These are phyloP conservation scores for Acanthamoeba sp. DNA, from an alignment of 208 protist species.

Conservation along the genomic window DNA sequence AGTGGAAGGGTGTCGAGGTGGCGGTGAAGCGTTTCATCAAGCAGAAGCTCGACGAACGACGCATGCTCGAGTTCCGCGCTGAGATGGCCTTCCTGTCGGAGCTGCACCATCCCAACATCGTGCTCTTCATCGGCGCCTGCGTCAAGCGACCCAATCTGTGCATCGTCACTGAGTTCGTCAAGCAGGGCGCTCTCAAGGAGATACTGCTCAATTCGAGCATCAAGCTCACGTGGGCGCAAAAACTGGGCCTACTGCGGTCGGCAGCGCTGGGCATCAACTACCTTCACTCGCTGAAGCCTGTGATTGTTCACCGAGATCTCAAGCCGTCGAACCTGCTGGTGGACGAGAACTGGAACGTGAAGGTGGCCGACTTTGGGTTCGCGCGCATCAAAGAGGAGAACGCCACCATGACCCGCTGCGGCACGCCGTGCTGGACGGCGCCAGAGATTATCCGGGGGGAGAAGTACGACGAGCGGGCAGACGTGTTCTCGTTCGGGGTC, in stretches of 20 bases:
- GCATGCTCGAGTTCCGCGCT: conserved; percentile 50
- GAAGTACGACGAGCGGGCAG: conserved; percentile 29
- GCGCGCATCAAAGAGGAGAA: conserved; percentile 44
- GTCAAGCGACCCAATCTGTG: conserved; percentile 28
- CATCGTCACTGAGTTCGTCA: conserved; percentile 68
- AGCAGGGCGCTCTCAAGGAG: conserved; percentile 42
- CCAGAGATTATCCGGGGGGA: conserved; percentile 29
- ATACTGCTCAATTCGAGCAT: neutral
- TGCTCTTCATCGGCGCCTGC: conserved; percentile 68
- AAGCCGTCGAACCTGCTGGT: conserved; percentile 57
- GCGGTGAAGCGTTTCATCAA: conserved; percentile 67
- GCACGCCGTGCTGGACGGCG: conserved; percentile 34
- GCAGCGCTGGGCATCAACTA: conserved; percentile 12
- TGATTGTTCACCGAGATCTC: conserved; percentile 29
- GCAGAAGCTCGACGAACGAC: conserved; percentile 46
- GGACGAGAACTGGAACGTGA: conserved; percentile 67
- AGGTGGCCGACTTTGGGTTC: conserved; percentile 53
- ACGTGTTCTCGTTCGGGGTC: conserved; percentile 32
- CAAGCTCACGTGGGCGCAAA: conserved; percentile 30
- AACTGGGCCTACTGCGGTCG: conserved; percentile 1
- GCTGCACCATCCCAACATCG: conserved; percentile 61
- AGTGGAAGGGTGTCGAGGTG: conserved; percentile 64
- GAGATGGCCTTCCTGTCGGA: conserved; percentile 56
- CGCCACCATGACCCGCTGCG: conserved; percentile 32
- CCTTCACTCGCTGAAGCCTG: conserved; percentile 19